Evolutionary conservation across 805 yeast genomes (phyloP).

Genomic region (Torulaspora gathmanii): DNA sequence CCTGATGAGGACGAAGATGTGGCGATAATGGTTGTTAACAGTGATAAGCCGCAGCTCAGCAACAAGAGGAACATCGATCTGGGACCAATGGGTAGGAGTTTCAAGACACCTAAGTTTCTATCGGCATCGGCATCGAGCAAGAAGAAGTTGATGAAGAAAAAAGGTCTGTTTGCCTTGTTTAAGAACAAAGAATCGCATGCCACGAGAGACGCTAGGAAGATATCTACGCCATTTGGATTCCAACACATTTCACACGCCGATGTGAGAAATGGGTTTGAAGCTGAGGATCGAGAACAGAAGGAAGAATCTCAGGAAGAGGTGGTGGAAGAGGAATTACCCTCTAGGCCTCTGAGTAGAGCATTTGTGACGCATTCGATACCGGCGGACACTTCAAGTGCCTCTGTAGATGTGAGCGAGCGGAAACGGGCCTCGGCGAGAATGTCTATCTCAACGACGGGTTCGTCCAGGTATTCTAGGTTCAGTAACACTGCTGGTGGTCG

Average conservation of each 20-base stretch:
- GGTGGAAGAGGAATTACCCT: constrained; percentile 1
- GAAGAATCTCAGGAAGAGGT: constrained; percentile 2
- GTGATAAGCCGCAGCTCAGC: constrained; percentile 33
- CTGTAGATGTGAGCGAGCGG: constrained; percentile 1
- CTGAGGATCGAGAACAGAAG: constrained; percentile 2
- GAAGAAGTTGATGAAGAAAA: constrained; percentile 15
- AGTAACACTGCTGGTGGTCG: constrained; percentile 17
- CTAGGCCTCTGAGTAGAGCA: constrained; percentile 14
- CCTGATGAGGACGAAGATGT: constrained; percentile 29
- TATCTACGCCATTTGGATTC: constrained; percentile 40
- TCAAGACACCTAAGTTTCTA: neutral
- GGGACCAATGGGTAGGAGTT: constrained; percentile 32
- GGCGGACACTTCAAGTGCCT: neutral
- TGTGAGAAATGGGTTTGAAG: constrained; percentile 18
- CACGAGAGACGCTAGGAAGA: constrained; percentile 13
- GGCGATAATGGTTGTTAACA: constrained; percentile 34
- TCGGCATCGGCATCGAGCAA: constrained; percentile 12
- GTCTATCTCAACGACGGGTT: constrained; percentile 13
- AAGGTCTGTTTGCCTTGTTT: constrained; percentile 33
- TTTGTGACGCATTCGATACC: constrained; percentile 19
- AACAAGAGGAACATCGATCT: constrained; percentile 37
- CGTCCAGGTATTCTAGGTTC: constrained; percentile 13
- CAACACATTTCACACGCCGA: constrained; percentile 41
- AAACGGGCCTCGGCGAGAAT: constrained; percentile 14
- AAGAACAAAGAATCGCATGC: constrained; percentile 21